Conservation (phyloP, 192 early-diverging fungal genomes). For the Backusella macrospora region DNA sequence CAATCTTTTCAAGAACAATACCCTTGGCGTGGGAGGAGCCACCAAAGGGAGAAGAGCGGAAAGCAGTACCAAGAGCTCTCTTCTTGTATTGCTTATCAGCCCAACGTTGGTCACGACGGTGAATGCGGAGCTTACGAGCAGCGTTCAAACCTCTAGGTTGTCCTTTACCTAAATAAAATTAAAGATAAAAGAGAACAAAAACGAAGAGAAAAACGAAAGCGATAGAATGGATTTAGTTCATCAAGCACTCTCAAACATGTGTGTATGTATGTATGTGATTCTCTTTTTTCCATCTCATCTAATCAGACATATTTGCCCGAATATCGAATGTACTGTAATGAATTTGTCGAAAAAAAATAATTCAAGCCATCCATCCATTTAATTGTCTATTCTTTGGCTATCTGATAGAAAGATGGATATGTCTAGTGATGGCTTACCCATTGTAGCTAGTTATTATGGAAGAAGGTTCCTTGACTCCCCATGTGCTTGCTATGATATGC, state of each 20-base stretch:
- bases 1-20: conserved; percentile 99
- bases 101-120: conserved; percentile 98
- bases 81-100: conserved; percentile 99
- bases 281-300: background rate
- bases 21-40: conserved; percentile 99
- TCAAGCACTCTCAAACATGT: background rate
- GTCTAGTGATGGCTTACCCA: conserved; percentile 17
- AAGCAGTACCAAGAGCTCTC: conserved; percentile 96
- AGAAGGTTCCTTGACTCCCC: conserved; percentile 14
- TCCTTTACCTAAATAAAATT: conserved; percentile 60
- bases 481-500: background rate
- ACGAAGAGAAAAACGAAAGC: background rate
- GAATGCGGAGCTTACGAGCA: conserved; percentile 97
- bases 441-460: conserved; percentile 27
- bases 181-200: background rate
- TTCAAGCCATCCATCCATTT: conserved; percentile 19
- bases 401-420: conserved; percentile 5
- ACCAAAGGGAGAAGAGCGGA: conserved; percentile 97
- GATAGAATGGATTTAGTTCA: background rate
- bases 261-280: too few relatives aligned
- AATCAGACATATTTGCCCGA: background rate
- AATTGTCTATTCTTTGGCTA: background rate
- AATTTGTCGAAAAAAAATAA: background rate
- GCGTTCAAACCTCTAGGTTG: conserved; percentile 99
- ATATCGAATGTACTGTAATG: conserved; percentile 1